Conservation (phyloP, 768 basidiomycete genomes). For the Suillus cothurnatus region DNA sequence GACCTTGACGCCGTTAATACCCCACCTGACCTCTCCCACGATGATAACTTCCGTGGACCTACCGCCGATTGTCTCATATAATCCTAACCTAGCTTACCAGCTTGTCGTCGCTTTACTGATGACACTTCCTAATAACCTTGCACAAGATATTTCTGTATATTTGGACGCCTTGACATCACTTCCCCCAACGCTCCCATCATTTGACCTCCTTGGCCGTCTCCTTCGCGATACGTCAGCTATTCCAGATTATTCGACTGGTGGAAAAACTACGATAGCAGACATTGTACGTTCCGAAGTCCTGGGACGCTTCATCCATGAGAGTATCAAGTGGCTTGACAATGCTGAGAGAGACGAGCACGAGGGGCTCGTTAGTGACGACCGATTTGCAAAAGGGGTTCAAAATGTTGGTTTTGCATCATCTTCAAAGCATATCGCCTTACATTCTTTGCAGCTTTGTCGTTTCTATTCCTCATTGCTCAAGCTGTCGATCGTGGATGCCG, state of each 20-base stretch:
- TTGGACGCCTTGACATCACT: conserved; percentile 65
- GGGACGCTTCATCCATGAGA: conserved; percentile 70
- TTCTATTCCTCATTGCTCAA: conserved; percentile 76
- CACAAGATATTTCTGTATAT: conserved; percentile 47
- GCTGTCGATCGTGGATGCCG: conserved; percentile 60
- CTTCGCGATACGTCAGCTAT: conserved; percentile 61
- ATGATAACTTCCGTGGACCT: conserved; percentile 72
- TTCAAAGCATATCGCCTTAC: conserved; percentile 12
- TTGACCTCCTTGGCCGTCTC: conserved; percentile 72
- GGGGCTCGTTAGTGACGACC: conserved; percentile 70
- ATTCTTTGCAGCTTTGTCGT: conserved; percentile 60
- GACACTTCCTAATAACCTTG: conserved; percentile 28
- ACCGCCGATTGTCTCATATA: conserved; percentile 63
- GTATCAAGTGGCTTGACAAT: conserved; percentile 68
- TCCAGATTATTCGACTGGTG: conserved; percentile 40
- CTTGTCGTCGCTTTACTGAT: conserved; percentile 62
- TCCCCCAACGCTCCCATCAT: conserved; percentile 72
- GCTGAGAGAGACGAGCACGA: conserved; percentile 72
- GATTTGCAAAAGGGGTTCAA: conserved; percentile 69
- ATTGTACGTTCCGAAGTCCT: conserved; percentile 65
- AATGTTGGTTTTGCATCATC: conserved; percentile 49
- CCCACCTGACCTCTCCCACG: conserved; percentile 43
- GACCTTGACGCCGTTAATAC: conserved; percentile 54
- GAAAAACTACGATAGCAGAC: conserved; percentile 63
- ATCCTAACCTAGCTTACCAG: conserved; percentile 70